phyloP scores from a whole-genome alignment of 1,284 basidiomycete species.

The Irpex sp. region DNA sequence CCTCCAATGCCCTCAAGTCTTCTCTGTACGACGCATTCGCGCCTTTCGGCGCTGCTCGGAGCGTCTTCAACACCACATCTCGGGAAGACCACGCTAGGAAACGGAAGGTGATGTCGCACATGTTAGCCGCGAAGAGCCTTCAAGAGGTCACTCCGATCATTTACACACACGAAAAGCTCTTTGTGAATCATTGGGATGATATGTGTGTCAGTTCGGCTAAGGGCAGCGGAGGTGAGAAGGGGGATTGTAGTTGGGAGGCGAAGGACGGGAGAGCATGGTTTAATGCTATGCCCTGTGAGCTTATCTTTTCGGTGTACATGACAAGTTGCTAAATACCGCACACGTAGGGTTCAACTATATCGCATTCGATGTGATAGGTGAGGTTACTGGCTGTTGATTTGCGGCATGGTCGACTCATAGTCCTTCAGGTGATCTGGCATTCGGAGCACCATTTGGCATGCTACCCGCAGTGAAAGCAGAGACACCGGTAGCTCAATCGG shows the following conservation, averaged over 20 bases:
- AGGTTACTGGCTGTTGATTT: not conserved
- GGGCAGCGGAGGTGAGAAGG: not conserved
- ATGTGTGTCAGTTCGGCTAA: not conserved
- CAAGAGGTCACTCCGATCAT: not conserved
- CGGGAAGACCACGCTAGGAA: not conserved
- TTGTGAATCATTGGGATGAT: not conserved
- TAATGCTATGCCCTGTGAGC: not conserved
- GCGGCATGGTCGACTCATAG: not conserved
- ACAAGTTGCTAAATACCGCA: not conserved
- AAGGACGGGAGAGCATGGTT: not conserved
- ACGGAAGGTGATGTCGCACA: not conserved
- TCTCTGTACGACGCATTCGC: constrained; percentile 67
- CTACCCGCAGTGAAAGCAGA: not conserved
- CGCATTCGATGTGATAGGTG: not conserved
- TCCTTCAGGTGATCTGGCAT: constrained; percentile 55
- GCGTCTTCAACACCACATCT: not conserved
- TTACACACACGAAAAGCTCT: not conserved
- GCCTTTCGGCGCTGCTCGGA: constrained; percentile 43
- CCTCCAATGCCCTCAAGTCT: constrained; percentile 69
- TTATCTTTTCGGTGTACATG: not conserved
- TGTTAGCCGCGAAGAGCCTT: not conserved
- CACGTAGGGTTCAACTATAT: not conserved
- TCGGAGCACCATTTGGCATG: constrained; percentile 87
- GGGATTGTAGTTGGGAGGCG: not conserved
- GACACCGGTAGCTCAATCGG: not conserved